Percentiles rank a stretch among this genome's conserved stretches.
phyloP scores from a whole-genome alignment of 306 rosid genomes.

The barrel medic (Medicago truncatula) region MtrunA17r5.0-ANR NC_053044.1:57601501-57602000 shows the following conservation, averaged over 20 bases:
- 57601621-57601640: no score
- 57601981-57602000: conserved; percentile 55
- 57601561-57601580: no score
- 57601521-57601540: no score
- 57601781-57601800: conserved; percentile 71
- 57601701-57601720: not conserved
- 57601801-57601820: conserved; percentile 78
- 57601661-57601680: no score
- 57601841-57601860: not conserved
- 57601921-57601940: conserved; percentile 75
- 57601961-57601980: conserved; percentile 56
- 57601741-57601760: not conserved
- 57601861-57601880: not conserved
- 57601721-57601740: not conserved
- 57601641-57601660: no score
- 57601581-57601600: no score
- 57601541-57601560: no score
- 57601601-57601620: no score
- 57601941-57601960: conserved; percentile 68
- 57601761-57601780: conserved; percentile 60
- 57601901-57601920: conserved; percentile 48
- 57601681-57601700: no score
- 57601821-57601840: conserved; percentile 55
- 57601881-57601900: not conserved
- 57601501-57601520: no score